Evolutionary conservation across 2,329 filamentous ascomycete genomes (phyloP), one percentile per base, ranked within the genome.

Genomic region (Sporothrix variecibatus): DNA sequence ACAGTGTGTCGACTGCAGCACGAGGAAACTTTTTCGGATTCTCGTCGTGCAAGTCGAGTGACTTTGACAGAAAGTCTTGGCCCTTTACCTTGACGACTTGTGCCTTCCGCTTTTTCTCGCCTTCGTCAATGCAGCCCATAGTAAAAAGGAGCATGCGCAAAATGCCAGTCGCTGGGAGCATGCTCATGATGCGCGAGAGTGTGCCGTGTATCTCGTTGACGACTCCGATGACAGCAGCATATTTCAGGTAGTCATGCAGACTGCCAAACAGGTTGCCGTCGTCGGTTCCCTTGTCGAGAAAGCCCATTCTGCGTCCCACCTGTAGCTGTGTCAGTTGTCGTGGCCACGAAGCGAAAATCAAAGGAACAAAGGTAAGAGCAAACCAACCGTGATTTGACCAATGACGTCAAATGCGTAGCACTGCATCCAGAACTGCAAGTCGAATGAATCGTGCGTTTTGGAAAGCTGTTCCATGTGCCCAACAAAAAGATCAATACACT

Each of bases 401-500:
- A 71, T 71, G 11, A 71, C 53, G n/a, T 71, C 69, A 49, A 71
- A 71, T 9, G 69, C 69, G 40, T 60, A 71, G 53, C 26, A 71
- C 15, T 71, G 53, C 17, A 46, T 15, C 69, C 51, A 71, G 26
- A 49, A n/a, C 28, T 53, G 49, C 49, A 70, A 40, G 31, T 28
- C 51, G 23, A 64, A 40, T 6, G 49, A 20, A 5, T 2, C 23
- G 3, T 23, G 20, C 49, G 49, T 23, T 20, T 53, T 53, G 17
- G 49, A 53, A 17, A 53, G 49, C 49, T 53, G 11, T 20, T 12
- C 7, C 49, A 53, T 53, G 5, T 15, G 20, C 20, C 8, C 3
- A n/a, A 20, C 20, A 46, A 67, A 26, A 3, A 67, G 9, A 28
- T 12, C 11, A 17, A 67, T 67, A 12, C 40, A 46, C 11, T 49